phyloP scores from a whole-genome alignment of 2,329 filamentous ascomycete genomes.

The Talaromyces pinophilus region DNA sequence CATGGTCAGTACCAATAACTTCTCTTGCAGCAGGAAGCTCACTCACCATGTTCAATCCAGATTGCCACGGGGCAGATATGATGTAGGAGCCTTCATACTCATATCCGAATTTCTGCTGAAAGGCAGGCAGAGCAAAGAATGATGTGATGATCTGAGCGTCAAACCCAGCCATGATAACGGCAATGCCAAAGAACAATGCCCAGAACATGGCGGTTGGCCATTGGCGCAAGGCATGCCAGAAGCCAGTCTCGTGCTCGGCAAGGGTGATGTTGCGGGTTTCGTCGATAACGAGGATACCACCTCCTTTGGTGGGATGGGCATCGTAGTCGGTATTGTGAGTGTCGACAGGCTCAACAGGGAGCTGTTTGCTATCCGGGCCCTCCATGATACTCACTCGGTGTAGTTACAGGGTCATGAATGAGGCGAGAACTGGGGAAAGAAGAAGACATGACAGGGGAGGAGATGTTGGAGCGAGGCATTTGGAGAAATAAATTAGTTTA shows the following conservation, averaged over 20 bases:
- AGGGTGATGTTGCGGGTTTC: conserved; percentile 22
- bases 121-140: conserved; percentile 61
- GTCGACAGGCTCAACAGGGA: not conserved
- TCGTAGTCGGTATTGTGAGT: not conserved
- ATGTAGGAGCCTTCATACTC: conserved; percentile 45
- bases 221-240: conserved; percentile 43
- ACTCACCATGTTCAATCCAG: conserved; percentile 48
- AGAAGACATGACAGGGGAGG: not conserved
- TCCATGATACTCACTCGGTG: conserved; percentile 9
- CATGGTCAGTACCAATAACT: not conserved
- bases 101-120: conserved; percentile 60
- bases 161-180: conserved; percentile 52
- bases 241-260: conserved; percentile 38
- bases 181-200: conserved; percentile 37
- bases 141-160: conserved; percentile 66
- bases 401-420: not conserved
- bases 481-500: not conserved
- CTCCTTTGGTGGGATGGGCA: not conserved
- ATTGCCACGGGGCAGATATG: conserved; percentile 54
- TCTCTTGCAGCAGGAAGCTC: not conserved
- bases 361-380: conserved; percentile 13
- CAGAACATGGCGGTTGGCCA: conserved; percentile 49
- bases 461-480: not conserved
- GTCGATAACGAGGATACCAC: conserved; percentile 16
- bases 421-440: not conserved